Evolutionary conservation across 768 basidiomycete genomes (phyloP).

Genomic region (Trichaptum fuscoviolaceum): DNA sequence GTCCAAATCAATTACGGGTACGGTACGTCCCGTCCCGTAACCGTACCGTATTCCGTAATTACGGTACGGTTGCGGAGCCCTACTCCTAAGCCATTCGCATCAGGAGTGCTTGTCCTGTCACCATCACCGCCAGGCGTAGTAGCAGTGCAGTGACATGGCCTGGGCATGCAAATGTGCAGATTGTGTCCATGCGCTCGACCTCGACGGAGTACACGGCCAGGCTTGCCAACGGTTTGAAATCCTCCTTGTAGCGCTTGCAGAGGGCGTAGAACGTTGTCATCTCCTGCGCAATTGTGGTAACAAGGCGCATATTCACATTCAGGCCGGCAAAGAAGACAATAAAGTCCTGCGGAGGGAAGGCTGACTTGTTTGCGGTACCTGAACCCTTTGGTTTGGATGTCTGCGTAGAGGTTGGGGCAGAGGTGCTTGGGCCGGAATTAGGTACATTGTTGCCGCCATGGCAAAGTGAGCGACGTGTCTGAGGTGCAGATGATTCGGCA

Average conservation of each 20-base stretch:
- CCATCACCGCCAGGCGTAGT: conserved; percentile 20
- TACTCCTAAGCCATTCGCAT: conserved; percentile 42
- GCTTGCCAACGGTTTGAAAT: conserved; percentile 31
- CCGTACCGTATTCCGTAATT: no score
- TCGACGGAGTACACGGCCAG: conserved; percentile 15
- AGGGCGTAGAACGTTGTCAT: conserved; percentile 85
- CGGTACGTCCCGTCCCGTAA: no score
- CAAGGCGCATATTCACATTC: conserved; percentile 75
- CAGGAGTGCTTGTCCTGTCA: conserved; percentile 17
- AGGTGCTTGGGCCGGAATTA: conserved; percentile 34
- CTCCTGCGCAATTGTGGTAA: conserved; percentile 86
- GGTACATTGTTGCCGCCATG: conserved; percentile 51
- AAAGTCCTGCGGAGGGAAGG: conserved; percentile 49
- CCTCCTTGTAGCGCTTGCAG: conserved; percentile 81
- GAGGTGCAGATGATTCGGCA: conserved; percentile 12
- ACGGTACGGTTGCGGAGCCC: no score
- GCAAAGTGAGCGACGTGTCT: conserved; percentile 17
- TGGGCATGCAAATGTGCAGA: conserved; percentile 18
- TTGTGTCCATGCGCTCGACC: conserved; percentile 9
- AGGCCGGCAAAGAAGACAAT: conserved; percentile 81
- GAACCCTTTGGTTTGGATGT: conserved; percentile 3
- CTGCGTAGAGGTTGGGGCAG: conserved; percentile 16
- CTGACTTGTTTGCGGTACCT: conserved; percentile 11
- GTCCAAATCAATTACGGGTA: no score
- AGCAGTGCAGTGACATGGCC: conserved; percentile 13